These are phyloP conservation scores for Brassica nigra DNA, from an alignment of 345 rosid species.

Conservation along the genomic window DNA sequence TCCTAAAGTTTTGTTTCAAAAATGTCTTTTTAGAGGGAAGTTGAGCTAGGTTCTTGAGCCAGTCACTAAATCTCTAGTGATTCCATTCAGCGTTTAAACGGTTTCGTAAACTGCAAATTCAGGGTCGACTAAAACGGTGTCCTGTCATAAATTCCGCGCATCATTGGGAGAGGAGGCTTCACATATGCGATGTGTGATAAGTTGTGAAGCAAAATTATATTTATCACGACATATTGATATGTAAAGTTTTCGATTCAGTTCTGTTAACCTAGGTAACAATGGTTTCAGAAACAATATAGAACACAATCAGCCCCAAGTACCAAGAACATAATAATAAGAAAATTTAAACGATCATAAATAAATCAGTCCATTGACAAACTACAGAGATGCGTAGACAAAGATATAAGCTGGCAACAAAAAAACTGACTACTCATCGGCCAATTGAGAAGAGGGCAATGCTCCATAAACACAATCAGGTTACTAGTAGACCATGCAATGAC, in stretches of 20 bases:
- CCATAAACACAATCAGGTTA: neutral
- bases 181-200: too few relatives aligned
- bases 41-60: constrained; percentile 1
- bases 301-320: neutral
- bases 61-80: neutral
- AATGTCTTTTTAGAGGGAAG: neutral
- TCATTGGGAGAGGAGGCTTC: too few relatives aligned
- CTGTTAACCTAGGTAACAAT: neutral
- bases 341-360: too few relatives aligned
- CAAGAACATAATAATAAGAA: too few relatives aligned
- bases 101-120: neutral
- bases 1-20: constrained; percentile 38
- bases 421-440: too few relatives aligned
- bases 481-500: neutral
- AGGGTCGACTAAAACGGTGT: neutral
- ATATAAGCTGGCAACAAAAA: too few relatives aligned
- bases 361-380: too few relatives aligned
- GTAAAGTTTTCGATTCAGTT: neutral
- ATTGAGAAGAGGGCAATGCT: too few relatives aligned
- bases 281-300: neutral
- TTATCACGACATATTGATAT: too few relatives aligned
- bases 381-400: too few relatives aligned
- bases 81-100: neutral
- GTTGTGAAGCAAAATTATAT: too few relatives aligned
- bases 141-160: too few relatives aligned